These are phyloP conservation scores for Noccaea caerulescens DNA, from an alignment of 345 rosid species.

Conservation along the genomic window DNA sequence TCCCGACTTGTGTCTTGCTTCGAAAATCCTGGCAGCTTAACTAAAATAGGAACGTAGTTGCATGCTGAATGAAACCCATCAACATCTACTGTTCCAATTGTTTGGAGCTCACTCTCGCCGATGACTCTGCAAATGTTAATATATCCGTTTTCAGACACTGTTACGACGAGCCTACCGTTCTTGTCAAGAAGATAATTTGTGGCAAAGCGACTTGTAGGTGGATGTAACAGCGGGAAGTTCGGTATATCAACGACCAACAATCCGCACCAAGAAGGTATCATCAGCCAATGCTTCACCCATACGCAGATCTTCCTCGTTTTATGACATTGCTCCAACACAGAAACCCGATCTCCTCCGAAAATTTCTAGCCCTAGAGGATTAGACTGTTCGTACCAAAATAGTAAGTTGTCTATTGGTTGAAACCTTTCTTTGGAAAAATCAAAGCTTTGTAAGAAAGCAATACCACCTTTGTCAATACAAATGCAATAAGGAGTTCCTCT, in stretches of 20 bases:
- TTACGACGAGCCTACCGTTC: too few species aligned
- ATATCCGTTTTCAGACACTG: too few species aligned
- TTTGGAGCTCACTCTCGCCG: too few species aligned
- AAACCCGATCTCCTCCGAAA: background rate
- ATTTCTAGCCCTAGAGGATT: too few species aligned
- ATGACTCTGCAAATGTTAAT: too few species aligned
- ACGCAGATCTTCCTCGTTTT: constrained; percentile 14
- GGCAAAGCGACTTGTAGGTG: too few species aligned
- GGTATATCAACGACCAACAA: too few species aligned
- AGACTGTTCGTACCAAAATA: too few species aligned
- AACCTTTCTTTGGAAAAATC: background rate
- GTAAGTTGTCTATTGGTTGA: background rate
- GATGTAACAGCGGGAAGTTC: too few species aligned
- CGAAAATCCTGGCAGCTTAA: background rate
- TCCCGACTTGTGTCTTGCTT: constrained; percentile 5
- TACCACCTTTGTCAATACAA: background rate
- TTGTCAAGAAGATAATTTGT: too few species aligned
- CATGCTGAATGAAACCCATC: background rate
- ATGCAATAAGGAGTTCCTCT: constrained; percentile 1
- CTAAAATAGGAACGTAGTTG: background rate
- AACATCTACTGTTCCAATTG: too few species aligned
- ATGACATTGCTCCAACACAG: constrained; percentile 3
- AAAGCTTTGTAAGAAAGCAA: background rate
- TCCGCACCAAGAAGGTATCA: too few species aligned
- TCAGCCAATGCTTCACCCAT: constrained; percentile 6